phyloP scores from a whole-genome alignment of 345 rosid species.

The Boechera retrofracta region DNA sequence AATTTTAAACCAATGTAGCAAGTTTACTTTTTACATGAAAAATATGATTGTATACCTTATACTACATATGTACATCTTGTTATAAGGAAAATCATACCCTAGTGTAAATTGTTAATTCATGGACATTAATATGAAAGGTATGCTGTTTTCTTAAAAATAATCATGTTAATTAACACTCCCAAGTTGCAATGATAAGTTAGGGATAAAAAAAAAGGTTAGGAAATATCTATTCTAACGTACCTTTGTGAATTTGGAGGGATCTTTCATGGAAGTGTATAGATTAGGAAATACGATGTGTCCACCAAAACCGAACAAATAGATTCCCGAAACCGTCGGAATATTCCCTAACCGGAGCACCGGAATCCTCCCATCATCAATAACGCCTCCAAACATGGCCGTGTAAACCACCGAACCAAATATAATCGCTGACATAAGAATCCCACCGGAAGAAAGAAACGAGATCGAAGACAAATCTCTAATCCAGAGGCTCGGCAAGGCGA shows the following conservation, averaged over 20 bases:
- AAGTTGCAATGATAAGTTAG: no score
- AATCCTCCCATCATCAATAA: conserved; percentile 49
- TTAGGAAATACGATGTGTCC: conserved; percentile 85
- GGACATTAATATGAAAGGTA: no score
- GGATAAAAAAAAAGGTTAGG: neutral
- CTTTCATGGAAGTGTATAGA: conserved; percentile 74
- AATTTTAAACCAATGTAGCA: neutral
- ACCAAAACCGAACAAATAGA: conserved; percentile 67
- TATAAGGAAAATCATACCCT: no score
- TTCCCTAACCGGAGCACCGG: conserved; percentile 53
- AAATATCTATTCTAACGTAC: conserved; percentile 35
- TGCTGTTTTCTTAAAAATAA: no score
- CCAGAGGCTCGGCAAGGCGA: conserved; percentile 83
- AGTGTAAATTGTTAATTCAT: no score
- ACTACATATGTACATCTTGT: no score
- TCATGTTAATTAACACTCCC: no score
- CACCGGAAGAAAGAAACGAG: conserved; percentile 74
- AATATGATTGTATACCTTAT: neutral
- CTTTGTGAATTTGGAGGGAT: conserved; percentile 80
- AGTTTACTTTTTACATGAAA: no score
- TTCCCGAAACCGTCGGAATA: conserved; percentile 71
- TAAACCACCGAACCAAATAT: conserved; percentile 64
- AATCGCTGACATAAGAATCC: conserved; percentile 70
- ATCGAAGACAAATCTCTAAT: conserved; percentile 69
- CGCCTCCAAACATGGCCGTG: conserved; percentile 60